A percentile compares a stretch with the other conserved stretches of the same genome.
Evolutionary conservation across 257 asterid genomes (phyloP).

Genomic region (Petunia axillaris): DNA sequence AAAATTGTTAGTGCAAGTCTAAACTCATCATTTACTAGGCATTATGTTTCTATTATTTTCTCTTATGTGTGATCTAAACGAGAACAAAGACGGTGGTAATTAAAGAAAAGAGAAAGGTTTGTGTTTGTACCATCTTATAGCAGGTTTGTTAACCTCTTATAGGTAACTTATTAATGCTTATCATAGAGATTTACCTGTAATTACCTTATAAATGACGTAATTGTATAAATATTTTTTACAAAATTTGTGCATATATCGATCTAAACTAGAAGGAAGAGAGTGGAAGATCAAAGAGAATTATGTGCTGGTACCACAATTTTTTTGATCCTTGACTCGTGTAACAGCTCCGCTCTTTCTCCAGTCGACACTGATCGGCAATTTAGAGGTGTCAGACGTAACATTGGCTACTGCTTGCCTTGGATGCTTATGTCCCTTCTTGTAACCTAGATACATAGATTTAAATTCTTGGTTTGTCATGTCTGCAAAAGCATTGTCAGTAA

Average conservation of each 20-base stretch:
- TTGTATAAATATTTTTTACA: not conserved
- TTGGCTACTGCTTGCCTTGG: not conserved
- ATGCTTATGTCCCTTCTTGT: constrained; percentile 21
- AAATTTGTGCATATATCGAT: not conserved
- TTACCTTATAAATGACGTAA: not conserved
- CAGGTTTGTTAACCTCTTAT: too few relatives aligned
- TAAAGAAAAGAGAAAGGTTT: too few relatives aligned
- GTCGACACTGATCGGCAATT: constrained; percentile 49
- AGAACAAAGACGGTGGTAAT: too few relatives aligned
- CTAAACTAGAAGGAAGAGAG: not conserved
- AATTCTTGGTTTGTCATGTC: constrained; percentile 75
- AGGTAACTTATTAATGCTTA: not conserved
- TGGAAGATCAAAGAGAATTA: not conserved
- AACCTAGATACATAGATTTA: constrained; percentile 53
- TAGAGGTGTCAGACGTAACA: not conserved
- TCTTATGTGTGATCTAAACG: too few relatives aligned
- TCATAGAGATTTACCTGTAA: too few relatives aligned
- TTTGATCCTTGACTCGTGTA: constrained; percentile 64
- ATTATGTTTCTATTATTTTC: too few relatives aligned
- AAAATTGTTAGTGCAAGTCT: too few relatives aligned
- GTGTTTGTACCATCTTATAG: too few relatives aligned
- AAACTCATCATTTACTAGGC: too few relatives aligned
- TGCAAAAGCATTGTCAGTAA: constrained; percentile 61
- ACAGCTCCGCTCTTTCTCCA: constrained; percentile 72
- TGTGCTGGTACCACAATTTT: constrained; percentile 52